A percentile compares a stretch with the other conserved stretches of the same genome.
These are phyloP conservation scores for Ophiocordyceps sinensis DNA, from an alignment of 2,329 filamentous ascomycete species.

Conservation along the genomic window DNA sequence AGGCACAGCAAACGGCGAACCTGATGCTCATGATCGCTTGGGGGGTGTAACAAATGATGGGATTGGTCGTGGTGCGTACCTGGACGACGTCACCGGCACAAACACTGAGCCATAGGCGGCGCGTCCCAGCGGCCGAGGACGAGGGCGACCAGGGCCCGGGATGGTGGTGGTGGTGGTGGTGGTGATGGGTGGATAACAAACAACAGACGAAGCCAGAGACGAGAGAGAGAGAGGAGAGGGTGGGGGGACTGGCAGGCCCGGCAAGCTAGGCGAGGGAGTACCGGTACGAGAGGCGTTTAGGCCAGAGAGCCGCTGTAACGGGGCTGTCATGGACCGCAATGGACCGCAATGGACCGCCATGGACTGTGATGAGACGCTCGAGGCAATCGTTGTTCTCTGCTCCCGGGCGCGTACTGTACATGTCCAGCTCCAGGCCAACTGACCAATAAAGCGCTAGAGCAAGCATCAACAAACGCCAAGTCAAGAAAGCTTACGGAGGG, in stretches of 20 bases:
- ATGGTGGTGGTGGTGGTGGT: not conserved
- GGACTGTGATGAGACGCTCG: no score
- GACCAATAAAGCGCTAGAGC: no score
- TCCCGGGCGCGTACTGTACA: not conserved
- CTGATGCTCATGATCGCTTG: constrained; percentile 1
- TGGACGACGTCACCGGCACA: not conserved
- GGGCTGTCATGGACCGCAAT: no score
- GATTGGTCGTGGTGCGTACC: not conserved
- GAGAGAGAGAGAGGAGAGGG: no score
- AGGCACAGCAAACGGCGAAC: constrained; percentile 3
- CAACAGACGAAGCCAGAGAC: not conserved
- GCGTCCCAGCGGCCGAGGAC: constrained; percentile 1
- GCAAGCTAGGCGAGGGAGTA: no score
- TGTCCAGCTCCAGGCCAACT: no score
- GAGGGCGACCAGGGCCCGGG: not conserved
- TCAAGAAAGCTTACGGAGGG: not conserved
- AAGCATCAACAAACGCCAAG: not conserved
- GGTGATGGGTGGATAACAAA: not conserved
- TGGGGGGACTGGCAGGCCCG: no score
- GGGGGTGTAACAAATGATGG: not conserved
- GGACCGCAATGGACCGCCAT: no score
- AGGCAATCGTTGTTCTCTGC: no score
- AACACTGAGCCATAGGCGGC: not conserved
- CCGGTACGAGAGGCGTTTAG: no score
- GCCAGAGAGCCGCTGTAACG: no score